A percentile compares a stretch with the other conserved stretches of the same genome.
These are phyloP conservation scores for Penicillium pulvis DNA, from an alignment of 495 filamentous ascomycete species.

Conservation along the genomic window DNA sequence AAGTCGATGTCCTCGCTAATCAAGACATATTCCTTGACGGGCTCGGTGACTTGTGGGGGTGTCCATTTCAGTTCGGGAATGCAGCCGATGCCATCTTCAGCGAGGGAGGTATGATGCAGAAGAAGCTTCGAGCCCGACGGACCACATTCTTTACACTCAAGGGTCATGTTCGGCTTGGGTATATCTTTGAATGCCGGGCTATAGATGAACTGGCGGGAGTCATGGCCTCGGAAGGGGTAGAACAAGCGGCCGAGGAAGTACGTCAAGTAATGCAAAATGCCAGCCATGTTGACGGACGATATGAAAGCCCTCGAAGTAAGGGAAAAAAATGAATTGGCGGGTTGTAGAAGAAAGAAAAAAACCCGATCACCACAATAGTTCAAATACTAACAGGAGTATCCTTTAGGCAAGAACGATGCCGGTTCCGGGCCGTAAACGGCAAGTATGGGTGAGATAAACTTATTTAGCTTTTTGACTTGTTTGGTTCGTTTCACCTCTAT, in stretches of 20 bases:
- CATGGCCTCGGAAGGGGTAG: constrained; percentile 33
- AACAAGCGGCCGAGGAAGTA: constrained; percentile 25
- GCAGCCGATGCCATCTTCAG: constrained; percentile 36
- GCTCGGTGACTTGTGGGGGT: constrained; percentile 15
- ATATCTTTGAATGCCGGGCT: constrained; percentile 29
- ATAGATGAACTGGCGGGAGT: constrained; percentile 29
- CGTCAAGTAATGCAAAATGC: constrained; percentile 25
- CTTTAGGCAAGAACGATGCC: constrained; percentile 8
- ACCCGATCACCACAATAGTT: too few relatives aligned
- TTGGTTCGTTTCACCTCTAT: neutral
- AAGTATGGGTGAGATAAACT: neutral
- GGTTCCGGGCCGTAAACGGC: constrained; percentile 33
- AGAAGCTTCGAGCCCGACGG: constrained; percentile 37
- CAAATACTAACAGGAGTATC: too few relatives aligned
- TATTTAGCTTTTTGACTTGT: neutral
- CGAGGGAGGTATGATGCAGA: constrained; percentile 37
- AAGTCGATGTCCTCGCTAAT: constrained; percentile 55
- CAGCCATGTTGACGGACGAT: neutral
- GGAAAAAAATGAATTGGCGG: too few relatives aligned
- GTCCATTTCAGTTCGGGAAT: constrained; percentile 47
- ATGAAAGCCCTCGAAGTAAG: neutral
- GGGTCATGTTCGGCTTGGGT: constrained; percentile 41
- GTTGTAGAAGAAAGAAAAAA: too few relatives aligned
- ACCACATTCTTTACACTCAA: constrained; percentile 45
- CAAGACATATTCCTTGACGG: constrained; percentile 50